Evolutionary conservation across 495 filamentous ascomycete genomes (phyloP), one percentile per base, ranked within the genome.

Genomic region (Podospora bellae-mahoneyi): DNA sequence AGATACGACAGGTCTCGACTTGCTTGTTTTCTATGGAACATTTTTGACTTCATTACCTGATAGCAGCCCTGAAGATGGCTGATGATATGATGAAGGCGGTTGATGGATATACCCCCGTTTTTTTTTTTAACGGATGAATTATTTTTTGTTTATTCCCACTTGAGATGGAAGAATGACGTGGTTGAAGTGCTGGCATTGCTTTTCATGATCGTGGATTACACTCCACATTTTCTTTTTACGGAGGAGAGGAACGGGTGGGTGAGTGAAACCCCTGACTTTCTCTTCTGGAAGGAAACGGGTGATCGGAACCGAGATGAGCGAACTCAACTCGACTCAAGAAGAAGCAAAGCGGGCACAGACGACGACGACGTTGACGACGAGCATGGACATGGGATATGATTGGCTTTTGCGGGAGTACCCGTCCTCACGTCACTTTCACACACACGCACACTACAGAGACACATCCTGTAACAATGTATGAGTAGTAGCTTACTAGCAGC

Each of bases 31-130:
- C 19, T 63, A 39, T 48, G 32, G 32, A 63, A 61, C 59, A 28
- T 61, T 30, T 63, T 44, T 4, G 18, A n/a, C 30, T 63, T 63
- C 20, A 19, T 39, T 19, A 34, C 56, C 7, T 62, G 39, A 56
- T 13, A 27, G 26, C 15, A 28, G 16, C 57, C 34, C 19, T 20
- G 18, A 27, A 15, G 65, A 48, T 15, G 23, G 32, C 54, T 68
- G 60, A 71, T 66, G 64, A 67, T 57, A 62, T 23, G 64, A 32
- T 60, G 67, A 62, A 70, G 66, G 66, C 39, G 39, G 15, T 13
- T 60, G 73, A 74, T 72, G 73, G 73, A 74, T 74, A 74, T 74
- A 74, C 73, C 73, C 72, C 62, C 27, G 62, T 18, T 62, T 48
- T n/a, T 56, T 1, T 23, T 23, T 23, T 23, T 23, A 23, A 58